Evolutionary conservation across 2,329 filamentous ascomycete genomes (phyloP), one percentile per base, ranked within the genome.

Genomic region (Alternaria consortialis): DNA sequence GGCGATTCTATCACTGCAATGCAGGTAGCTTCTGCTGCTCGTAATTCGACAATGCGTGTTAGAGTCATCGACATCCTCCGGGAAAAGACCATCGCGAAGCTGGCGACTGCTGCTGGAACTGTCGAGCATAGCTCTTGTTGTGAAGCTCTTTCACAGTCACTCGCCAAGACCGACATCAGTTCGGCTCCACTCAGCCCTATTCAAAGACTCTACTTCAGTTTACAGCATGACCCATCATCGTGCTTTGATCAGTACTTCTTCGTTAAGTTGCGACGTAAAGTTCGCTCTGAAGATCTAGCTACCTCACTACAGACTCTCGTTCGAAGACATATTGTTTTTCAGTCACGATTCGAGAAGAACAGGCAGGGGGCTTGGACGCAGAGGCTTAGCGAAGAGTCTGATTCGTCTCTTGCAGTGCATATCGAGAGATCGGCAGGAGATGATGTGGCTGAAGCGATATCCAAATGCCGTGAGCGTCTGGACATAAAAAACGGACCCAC

Each of bases 1-100:
- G 72, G 72, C 7, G 70, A 74, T 52, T 66, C 62, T 2, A 73
- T 74, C 51, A 59, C 64, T 7, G 72, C 72, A 0, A 73, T 74
- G 67, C 63, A 68, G 37, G 46, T 70, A 2, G 43, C 31, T 9
- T 32, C 9, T 12, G 27, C 27, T 29, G 27, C 27, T 29, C 27
- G 27, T 29, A 7, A 4, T 29, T 29, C 27, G 27, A 6, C 32
- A 36, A 36, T 36, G 32, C 32, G 11, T 13, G 9, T 36, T 8
- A 36, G 4, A 13, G 32, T 36, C 12, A 13, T 13, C 12, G 32
- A 36, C 12, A 13, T 36, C 9, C 32, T 36, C 9, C 8, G 32
- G 9, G 9, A 36, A 36, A 12, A 4, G 9, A 12, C 32, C 11
- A 11, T 36, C 32, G 5, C 8, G 5, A 36, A 36, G 3, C 32